Evolutionary conservation across 1,284 basidiomycete genomes (phyloP).

Genomic region (Cutaneotrichosporon dermatis): DNA sequence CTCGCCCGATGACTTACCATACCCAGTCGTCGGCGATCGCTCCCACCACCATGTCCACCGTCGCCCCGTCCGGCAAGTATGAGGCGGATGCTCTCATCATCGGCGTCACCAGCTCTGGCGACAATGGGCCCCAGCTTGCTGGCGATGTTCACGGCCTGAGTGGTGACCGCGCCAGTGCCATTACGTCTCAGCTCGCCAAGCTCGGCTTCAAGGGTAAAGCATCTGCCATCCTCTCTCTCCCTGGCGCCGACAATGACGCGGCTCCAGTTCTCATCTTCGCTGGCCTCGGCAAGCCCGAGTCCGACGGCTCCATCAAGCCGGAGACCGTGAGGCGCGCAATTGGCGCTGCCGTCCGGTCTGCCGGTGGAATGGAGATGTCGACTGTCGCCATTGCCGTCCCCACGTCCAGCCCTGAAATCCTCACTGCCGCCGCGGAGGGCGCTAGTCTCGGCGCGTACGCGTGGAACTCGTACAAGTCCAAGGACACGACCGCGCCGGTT

Average conservation of each 20-base stretch:
- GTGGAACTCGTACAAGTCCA: conserved; percentile 20
- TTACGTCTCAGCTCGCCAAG: conserved; percentile 9
- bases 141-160: neutral
- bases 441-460: conserved; percentile 18
- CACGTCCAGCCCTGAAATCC: conserved; percentile 2
- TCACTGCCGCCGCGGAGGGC: conserved; percentile 17
- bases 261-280: conserved; percentile 13
- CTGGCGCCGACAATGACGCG: conserved; percentile 7
- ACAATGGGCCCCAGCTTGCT: conserved; percentile 3
- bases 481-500: conserved; percentile 12
- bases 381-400: conserved; percentile 15
- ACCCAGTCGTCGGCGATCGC: conserved; percentile 7
- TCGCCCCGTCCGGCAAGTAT: neutral
- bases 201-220: conserved; percentile 15
- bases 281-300: conserved; percentile 11
- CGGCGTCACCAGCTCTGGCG: neutral
- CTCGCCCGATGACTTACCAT: conserved; percentile 5
- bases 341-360: conserved; percentile 11
- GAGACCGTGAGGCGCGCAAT: conserved; percentile 14
- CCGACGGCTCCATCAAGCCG: conserved; percentile 6
- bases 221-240: neutral
- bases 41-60: conserved; percentile 6
- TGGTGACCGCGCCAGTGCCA: neutral
- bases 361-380: conserved; percentile 4
- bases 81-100: conserved; percentile 12